A percentile compares a stretch with the other conserved stretches of the same genome.
Evolutionary conservation across 2,329 filamentous ascomycete genomes (phyloP).

Genomic region (Aspergillus aculeatus): DNA sequence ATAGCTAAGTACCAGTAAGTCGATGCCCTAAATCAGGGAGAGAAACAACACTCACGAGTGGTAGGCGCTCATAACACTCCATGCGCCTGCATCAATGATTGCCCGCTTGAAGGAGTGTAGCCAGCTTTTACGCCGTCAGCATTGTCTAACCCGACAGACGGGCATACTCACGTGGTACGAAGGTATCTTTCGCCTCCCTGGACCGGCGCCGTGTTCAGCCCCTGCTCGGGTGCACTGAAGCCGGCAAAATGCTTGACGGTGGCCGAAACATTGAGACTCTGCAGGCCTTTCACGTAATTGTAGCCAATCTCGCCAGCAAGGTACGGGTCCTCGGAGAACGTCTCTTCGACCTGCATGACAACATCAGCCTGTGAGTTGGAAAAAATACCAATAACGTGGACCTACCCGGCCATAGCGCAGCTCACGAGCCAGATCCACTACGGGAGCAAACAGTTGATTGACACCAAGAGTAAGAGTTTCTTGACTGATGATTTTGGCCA

Average conservation of each 20-base stretch:
- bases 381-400: neutral
- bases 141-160: neutral
- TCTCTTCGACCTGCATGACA: slow-evolving; percentile 60
- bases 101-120: slow-evolving; percentile 65
- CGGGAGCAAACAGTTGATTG: slow-evolving; percentile 70
- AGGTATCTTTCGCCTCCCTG: slow-evolving; percentile 57
- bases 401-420: slow-evolving; percentile 64
- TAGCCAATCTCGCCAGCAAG: slow-evolving; percentile 68
- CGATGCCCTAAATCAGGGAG: neutral
- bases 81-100: slow-evolving; percentile 68
- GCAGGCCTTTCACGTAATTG: slow-evolving; percentile 59
- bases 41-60: slow-evolving; percentile 48
- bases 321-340: slow-evolving; percentile 67
- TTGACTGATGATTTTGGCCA: slow-evolving; percentile 64
- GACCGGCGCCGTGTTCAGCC: slow-evolving; percentile 65
- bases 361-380: neutral
- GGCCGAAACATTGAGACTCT: slow-evolving; percentile 64
- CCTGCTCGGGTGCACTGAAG: slow-evolving; percentile 68
- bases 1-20: slow-evolving; percentile 44
- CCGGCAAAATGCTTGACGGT: slow-evolving; percentile 76
- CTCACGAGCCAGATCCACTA: slow-evolving; percentile 70
- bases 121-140: slow-evolving; percentile 25
- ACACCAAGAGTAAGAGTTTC: slow-evolving; percentile 67
- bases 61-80: slow-evolving; percentile 71
- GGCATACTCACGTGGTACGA: slow-evolving; percentile 54